These are phyloP conservation scores for Fusarium udum DNA, from an alignment of 2,329 filamentous ascomycete species.

Conservation along the genomic window DNA sequence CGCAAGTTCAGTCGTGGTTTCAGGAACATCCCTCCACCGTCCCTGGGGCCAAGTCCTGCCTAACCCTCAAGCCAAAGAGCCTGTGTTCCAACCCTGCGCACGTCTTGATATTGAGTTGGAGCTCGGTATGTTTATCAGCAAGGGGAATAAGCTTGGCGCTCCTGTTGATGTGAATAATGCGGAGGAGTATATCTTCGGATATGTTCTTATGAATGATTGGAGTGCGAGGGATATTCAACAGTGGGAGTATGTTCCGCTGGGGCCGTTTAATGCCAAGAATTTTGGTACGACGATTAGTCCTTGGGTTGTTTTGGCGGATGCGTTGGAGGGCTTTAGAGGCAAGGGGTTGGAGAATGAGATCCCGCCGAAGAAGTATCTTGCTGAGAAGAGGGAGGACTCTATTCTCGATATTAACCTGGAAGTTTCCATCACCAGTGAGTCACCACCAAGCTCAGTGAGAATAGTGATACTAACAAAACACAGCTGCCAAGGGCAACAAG, in stretches of 20 bases:
- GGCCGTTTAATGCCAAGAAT: constrained; percentile 70
- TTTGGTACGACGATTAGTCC: constrained; percentile 68
- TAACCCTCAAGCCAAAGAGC: constrained; percentile 54
- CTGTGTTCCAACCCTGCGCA: constrained; percentile 67
- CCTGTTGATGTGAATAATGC: constrained; percentile 72
- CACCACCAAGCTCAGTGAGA: rapidly evolving
- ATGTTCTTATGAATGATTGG: constrained; percentile 73
- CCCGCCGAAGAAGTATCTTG: constrained; percentile 56
- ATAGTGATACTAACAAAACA: rapidly evolving
- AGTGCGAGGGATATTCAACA: constrained; percentile 69
- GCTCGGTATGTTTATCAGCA: constrained; percentile 77
- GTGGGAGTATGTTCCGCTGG: constrained; percentile 68
- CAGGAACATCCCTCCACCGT: constrained; percentile 75
- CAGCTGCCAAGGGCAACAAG: constrained; percentile 47
- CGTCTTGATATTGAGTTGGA: constrained; percentile 81
- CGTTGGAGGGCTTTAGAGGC: constrained; percentile 51
- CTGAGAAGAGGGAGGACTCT: constrained; percentile 59
- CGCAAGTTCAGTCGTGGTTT: constrained; percentile 78
- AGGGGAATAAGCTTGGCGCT: constrained; percentile 70
- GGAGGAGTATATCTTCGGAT: constrained; percentile 75
- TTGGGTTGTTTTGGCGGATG: constrained; percentile 70
- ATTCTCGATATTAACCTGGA: constrained; percentile 51
- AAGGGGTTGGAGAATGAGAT: constrained; percentile 46
- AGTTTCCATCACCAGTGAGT: constrained; percentile 52
- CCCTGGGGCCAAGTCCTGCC: constrained; percentile 77